phyloP scores from a whole-genome alignment of 805 yeast genomes.

The Yarrowia yakushimensis region DNA sequence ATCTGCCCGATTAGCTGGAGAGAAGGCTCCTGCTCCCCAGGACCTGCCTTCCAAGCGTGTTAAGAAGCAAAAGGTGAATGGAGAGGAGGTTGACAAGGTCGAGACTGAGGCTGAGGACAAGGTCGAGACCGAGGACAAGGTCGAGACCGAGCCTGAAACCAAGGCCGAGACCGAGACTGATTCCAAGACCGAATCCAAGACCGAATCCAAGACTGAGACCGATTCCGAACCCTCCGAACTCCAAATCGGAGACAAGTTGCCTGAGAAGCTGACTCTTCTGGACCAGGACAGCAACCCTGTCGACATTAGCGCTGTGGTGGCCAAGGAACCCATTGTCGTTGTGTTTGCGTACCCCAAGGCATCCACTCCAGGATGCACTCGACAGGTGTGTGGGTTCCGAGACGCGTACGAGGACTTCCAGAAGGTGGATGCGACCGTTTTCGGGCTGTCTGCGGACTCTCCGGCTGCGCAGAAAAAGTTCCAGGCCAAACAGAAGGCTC shows the following conservation, averaged over 20 bases:
- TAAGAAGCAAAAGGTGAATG: slow-evolving; percentile 18
- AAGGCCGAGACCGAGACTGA: neutral
- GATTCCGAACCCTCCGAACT: slow-evolving; percentile 28
- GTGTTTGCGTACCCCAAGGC: slow-evolving; percentile 82
- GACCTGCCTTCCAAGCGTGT: neutral
- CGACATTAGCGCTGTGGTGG: slow-evolving; percentile 44
- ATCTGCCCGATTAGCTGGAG: slow-evolving; percentile 6
- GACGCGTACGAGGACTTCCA: slow-evolving; percentile 55
- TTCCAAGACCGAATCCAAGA: slow-evolving; percentile 16
- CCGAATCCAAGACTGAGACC: slow-evolving; percentile 4
- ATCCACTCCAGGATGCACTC: slow-evolving; percentile 93
- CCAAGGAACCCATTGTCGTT: slow-evolving; percentile 44
- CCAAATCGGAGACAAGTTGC: slow-evolving; percentile 61
- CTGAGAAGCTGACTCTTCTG: slow-evolving; percentile 52
- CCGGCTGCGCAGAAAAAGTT: slow-evolving; percentile 74
- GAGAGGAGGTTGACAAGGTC: neutral
- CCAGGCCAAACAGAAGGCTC: slow-evolving; percentile 65
- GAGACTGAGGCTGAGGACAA: neutral
- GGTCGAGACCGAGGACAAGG: neutral
- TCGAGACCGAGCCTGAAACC: neutral
- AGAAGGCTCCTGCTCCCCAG: slow-evolving; percentile 12
- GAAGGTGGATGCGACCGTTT: slow-evolving; percentile 53
- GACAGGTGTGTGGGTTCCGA: slow-evolving; percentile 88
- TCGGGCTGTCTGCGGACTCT: slow-evolving; percentile 82
- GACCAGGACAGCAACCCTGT: slow-evolving; percentile 70